Percentiles rank a stretch among this genome's conserved stretches.
Conservation (phyloP, 345 rosid species). For the Dipteronia sinensis region DNA sequence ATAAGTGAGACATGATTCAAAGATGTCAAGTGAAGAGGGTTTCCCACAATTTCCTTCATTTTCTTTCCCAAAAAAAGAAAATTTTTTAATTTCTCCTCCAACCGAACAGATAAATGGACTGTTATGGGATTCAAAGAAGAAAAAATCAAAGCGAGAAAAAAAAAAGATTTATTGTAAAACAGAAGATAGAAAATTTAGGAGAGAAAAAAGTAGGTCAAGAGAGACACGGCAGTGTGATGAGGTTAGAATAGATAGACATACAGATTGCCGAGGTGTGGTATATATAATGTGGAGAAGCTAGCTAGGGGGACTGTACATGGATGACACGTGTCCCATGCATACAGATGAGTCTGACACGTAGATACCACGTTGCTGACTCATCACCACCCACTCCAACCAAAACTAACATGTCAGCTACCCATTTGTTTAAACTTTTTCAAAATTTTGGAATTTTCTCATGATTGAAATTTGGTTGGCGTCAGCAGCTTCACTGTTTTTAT, state of each 20-base stretch:
- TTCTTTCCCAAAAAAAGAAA: background rate
- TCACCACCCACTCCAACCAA: background rate
- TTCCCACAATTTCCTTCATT: slow-evolving; percentile 49
- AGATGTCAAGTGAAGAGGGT: slow-evolving; percentile 77
- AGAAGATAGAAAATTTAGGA: background rate
- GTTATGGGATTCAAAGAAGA: too few species aligned
- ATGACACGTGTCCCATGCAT: slow-evolving; percentile 20
- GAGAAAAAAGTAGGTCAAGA: background rate
- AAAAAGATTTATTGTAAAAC: too few species aligned
- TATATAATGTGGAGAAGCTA: background rate
- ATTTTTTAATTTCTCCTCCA: too few species aligned
- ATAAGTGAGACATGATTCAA: slow-evolving; percentile 80
- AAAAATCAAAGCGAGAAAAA: background rate
- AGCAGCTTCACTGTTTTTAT: background rate
- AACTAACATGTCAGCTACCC: background rate
- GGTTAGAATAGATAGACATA: background rate
- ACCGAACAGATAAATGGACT: too few species aligned
- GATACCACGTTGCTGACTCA: slow-evolving; percentile 18
- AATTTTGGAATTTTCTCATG: background rate
- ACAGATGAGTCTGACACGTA: slow-evolving; percentile 7
- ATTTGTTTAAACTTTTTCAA: background rate
- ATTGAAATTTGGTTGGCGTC: too few species aligned
- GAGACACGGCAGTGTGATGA: background rate
- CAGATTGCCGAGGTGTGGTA: background rate
- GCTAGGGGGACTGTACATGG: background rate